These are phyloP conservation scores for Hygrocybe coccinea DNA, from an alignment of 768 basidiomycete genomes.

Conservation along the genomic window DNA sequence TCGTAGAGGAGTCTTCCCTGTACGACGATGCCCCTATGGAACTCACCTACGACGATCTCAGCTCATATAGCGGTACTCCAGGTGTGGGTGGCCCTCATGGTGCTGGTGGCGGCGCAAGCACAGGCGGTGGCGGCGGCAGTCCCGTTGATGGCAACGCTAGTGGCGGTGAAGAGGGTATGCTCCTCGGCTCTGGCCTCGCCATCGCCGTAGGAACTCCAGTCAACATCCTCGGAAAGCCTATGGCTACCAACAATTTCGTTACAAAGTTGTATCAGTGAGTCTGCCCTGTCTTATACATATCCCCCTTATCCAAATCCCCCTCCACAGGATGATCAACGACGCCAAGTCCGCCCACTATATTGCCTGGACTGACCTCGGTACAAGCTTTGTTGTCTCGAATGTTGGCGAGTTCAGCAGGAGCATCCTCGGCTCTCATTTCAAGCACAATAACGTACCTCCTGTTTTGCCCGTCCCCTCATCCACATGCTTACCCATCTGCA, in stretches of 20 bases:
- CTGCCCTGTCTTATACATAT: not conserved
- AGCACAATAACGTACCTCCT: constrained; percentile 70
- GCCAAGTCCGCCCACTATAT: constrained; percentile 76
- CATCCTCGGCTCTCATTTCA: constrained; percentile 82
- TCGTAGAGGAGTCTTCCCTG: constrained; percentile 36
- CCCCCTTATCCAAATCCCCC: not conserved
- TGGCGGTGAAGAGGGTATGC: constrained; percentile 21
- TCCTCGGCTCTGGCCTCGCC: constrained; percentile 8
- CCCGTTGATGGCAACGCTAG: constrained; percentile 37
- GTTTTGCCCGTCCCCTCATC: not conserved
- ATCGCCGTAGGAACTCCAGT: constrained; percentile 39
- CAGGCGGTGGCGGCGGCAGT: constrained; percentile 36
- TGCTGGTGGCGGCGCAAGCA: constrained; percentile 39
- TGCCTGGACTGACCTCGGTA: constrained; percentile 75
- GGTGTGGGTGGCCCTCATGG: constrained; percentile 38
- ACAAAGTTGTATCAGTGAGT: constrained; percentile 83
- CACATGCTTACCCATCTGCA: not conserved
- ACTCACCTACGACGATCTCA: constrained; percentile 48
- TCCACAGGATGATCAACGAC: constrained; percentile 77
- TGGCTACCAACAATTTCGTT: constrained; percentile 78
- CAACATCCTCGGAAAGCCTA: constrained; percentile 60
- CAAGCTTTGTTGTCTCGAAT: constrained; percentile 82
- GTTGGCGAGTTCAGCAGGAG: constrained; percentile 82
- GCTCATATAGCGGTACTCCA: not conserved
- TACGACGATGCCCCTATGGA: constrained; percentile 42